A percentile compares a stretch with the other conserved stretches of the same genome.
Evolutionary conservation across 2,329 filamentous ascomycete genomes (phyloP).

Genomic region (Pseudogymnoascus sp.): DNA sequence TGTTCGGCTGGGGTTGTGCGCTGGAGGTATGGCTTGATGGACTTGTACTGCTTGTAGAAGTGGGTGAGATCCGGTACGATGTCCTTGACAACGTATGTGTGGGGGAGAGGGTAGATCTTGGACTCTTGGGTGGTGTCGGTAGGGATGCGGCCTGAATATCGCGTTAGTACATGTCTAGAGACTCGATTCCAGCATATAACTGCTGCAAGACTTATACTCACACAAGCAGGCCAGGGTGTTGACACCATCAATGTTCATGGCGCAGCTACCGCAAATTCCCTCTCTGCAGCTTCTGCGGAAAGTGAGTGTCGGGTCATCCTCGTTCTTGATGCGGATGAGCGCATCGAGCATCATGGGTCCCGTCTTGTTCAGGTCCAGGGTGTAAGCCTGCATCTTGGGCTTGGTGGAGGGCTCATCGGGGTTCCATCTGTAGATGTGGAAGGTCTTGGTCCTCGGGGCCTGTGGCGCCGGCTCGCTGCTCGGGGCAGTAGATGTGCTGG

Average conservation of each 20-base stretch:
- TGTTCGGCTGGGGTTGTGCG: conserved; percentile 75
- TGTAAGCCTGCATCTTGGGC: conserved; percentile 92
- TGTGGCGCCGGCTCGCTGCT: conserved; percentile 40
- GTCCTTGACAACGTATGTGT: conserved; percentile 99
- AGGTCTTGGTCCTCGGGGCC: conserved; percentile 75
- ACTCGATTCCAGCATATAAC: conserved; percentile 1
- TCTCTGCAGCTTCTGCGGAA: conserved; percentile 95
- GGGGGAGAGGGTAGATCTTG: conserved; percentile 95
- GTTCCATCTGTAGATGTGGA: conserved; percentile 99
- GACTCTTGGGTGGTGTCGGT: conserved; percentile 70
- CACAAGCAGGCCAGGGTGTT: conserved; percentile 97
- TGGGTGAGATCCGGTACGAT: conserved; percentile 94
- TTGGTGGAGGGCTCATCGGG: conserved; percentile 87
- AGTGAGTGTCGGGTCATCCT: conserved; percentile 90
- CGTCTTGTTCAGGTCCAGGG: conserved; percentile 95
- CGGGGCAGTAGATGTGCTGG: conserved; percentile 25
- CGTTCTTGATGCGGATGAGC: conserved; percentile 97
- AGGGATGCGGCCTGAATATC: conserved; percentile 73
- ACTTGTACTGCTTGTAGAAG: conserved; percentile 99
- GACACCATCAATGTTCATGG: conserved; percentile 99
- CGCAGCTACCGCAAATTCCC: conserved; percentile 96
- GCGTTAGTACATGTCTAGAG: conserved; percentile 23
- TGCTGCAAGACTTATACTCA: conserved; percentile 43
- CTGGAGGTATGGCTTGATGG: conserved; percentile 97
- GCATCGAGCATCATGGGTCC: conserved; percentile 98